phyloP scores from a whole-genome alignment of 768 basidiomycete genomes.

The Agaricus blazei region DNA sequence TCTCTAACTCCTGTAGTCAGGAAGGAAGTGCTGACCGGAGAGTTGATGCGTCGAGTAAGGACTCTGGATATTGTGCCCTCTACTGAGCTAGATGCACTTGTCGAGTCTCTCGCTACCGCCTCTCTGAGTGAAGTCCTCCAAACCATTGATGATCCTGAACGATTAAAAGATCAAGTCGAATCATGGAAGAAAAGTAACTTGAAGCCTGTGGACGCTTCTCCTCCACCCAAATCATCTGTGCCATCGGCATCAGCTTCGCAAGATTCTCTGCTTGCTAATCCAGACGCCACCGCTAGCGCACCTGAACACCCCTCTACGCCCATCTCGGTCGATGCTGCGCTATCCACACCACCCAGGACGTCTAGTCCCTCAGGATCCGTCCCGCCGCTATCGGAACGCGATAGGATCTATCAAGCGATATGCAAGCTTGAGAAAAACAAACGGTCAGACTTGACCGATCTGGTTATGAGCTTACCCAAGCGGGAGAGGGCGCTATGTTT shows the following conservation, averaged over 20 bases:
- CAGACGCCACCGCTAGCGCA: constrained; percentile 78
- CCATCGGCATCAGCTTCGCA: constrained; percentile 47
- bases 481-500: constrained; percentile 88
- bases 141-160: constrained; percentile 65
- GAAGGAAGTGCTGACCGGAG: constrained; percentile 80
- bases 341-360: constrained; percentile 80
- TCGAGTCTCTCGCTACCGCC: constrained; percentile 65
- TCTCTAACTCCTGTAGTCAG: constrained; percentile 83
- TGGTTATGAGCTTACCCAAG: constrained; percentile 84
- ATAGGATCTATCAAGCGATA: constrained; percentile 68
- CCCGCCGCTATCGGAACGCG: constrained; percentile 60
- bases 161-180: constrained; percentile 60
- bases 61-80: constrained; percentile 45
- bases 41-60: constrained; percentile 72
- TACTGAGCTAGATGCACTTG: constrained; percentile 56
- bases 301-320: constrained; percentile 88
- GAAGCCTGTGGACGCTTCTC: constrained; percentile 14
- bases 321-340: constrained; percentile 66
- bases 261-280: constrained; percentile 66
- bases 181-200: constrained; percentile 25
- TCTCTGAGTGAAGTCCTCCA: constrained; percentile 75
- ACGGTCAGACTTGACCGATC: constrained; percentile 62
- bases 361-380: constrained; percentile 72
- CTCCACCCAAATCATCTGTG: constrained; percentile 28
- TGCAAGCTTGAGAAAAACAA: constrained; percentile 55